A percentile compares a stretch with the other conserved stretches of the same genome.
Conservation (phyloP, 495 filamentous ascomycete genomes). For the Alectoria sarmentosa region DNA sequence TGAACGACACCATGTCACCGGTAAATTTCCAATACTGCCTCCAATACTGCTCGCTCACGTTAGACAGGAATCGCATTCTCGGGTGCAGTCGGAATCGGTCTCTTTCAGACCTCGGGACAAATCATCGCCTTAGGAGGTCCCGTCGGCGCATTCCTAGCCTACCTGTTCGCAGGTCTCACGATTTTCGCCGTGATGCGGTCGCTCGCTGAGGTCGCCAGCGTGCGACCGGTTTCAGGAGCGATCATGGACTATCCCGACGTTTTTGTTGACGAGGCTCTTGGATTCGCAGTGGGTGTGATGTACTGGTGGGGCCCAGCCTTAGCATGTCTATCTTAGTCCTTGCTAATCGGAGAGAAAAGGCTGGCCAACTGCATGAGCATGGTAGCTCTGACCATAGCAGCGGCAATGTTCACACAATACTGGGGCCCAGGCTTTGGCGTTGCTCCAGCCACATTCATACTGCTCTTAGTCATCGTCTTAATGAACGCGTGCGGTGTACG, state of each 20-base stretch:
- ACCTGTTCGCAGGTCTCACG: constrained; percentile 33
- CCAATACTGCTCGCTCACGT: background rate
- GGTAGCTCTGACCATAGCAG: constrained; percentile 27
- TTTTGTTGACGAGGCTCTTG: constrained; percentile 39
- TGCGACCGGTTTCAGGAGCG: constrained; percentile 35
- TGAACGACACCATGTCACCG: constrained; percentile 28
- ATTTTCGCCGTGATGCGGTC: constrained; percentile 37
- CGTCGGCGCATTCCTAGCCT: constrained; percentile 35
- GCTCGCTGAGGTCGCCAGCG: constrained; percentile 37
- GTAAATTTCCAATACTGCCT: background rate
- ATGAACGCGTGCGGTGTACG: constrained; percentile 30
- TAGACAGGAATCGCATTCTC: constrained; percentile 32
- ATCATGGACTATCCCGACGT: constrained; percentile 35
- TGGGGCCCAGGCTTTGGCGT: constrained; percentile 23
- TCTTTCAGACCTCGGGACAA: constrained; percentile 36
- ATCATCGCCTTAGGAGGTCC: constrained; percentile 33
- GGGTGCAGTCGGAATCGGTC: constrained; percentile 36
- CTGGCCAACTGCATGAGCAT: constrained; percentile 31
- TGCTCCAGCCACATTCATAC: constrained; percentile 23
- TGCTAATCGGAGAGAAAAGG: constrained; percentile 18
- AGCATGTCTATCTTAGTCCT: background rate
- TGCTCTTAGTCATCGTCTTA: constrained; percentile 24
- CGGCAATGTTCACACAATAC: constrained; percentile 26
- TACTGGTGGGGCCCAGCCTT: constrained; percentile 33
- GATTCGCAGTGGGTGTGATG: constrained; percentile 34